Evolutionary conservation across 2,329 filamentous ascomycete genomes (phyloP).

Genomic region (Pezicula radicicola): DNA sequence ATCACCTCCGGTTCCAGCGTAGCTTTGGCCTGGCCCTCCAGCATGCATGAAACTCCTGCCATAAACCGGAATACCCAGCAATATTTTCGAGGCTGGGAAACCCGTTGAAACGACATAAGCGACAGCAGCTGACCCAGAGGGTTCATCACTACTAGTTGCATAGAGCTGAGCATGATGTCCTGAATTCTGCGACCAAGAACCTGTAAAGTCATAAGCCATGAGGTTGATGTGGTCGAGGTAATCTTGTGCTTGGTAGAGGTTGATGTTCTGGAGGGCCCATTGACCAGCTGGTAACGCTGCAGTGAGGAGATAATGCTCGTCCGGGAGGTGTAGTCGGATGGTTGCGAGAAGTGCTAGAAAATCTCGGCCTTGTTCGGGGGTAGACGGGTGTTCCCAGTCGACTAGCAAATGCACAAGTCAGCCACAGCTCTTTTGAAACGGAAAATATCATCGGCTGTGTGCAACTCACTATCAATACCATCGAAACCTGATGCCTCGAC

Average conservation of each 20-base stretch:
- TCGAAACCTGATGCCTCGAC: slow-evolving; percentile 70
- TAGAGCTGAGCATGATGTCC: slow-evolving; percentile 79
- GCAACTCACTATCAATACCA: slow-evolving; percentile 68
- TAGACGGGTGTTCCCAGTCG: slow-evolving; percentile 75
- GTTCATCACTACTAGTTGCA: slow-evolving; percentile 50
- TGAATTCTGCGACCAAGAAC: slow-evolving; percentile 63
- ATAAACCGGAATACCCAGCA: slow-evolving; percentile 73
- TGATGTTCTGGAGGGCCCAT: slow-evolving; percentile 65
- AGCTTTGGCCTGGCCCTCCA: slow-evolving; percentile 61
- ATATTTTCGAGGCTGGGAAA: slow-evolving; percentile 67
- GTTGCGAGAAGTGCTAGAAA: slow-evolving; percentile 67
- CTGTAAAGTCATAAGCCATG: slow-evolving; percentile 78
- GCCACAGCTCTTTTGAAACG: neutral
- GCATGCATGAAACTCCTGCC: slow-evolving; percentile 72
- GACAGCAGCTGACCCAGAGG: slow-evolving; percentile 65
- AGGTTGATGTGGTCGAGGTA: slow-evolving; percentile 76
- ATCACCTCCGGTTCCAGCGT: slow-evolving; percentile 52
- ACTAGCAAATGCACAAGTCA: slow-evolving; percentile 45
- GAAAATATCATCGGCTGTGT: neutral
- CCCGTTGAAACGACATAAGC: slow-evolving; percentile 62
- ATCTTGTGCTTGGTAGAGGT: slow-evolving; percentile 57
- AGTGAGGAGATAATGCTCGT: slow-evolving; percentile 66
- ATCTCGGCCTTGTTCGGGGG: slow-evolving; percentile 63
- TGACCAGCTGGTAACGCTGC: slow-evolving; percentile 68
- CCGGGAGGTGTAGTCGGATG: slow-evolving; percentile 64